phyloP scores from a whole-genome alignment of 164 flowering plant genomes.

The Saururus chinensis region DNA sequence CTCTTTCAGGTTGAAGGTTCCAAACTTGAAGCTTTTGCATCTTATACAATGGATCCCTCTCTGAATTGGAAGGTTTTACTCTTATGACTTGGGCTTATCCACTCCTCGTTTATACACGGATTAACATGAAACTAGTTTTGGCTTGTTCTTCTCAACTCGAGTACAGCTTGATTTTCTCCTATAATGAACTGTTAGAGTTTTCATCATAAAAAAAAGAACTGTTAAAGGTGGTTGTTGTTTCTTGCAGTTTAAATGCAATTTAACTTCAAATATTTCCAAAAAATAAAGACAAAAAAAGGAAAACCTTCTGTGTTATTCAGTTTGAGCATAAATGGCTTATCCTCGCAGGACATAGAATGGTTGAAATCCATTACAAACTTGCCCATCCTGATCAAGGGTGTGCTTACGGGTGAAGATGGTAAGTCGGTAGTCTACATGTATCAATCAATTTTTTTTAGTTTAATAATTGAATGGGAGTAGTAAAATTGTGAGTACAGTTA shows the following conservation, averaged over 20 bases:
- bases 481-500: slow-evolving; percentile 18
- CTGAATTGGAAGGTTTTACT: slow-evolving; percentile 56
- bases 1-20: slow-evolving; percentile 47
- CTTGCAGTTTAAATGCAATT: no score
- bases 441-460: slow-evolving; percentile 15
- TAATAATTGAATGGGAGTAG: slow-evolving; percentile 25
- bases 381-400: slow-evolving; percentile 76
- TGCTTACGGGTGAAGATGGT: slow-evolving; percentile 84
- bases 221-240: no score
- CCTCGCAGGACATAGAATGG: slow-evolving; percentile 67
- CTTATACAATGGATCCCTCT: slow-evolving; percentile 39
- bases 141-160: no score
- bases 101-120: neutral
- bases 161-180: no score
- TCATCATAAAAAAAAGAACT: no score
- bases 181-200: no score
- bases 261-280: no score
- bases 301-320: slow-evolving; percentile 48
- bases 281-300: no score
- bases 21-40: slow-evolving; percentile 42
- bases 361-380: slow-evolving; percentile 64
- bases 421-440: slow-evolving; percentile 4
- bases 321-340: neutral
- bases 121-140: no score
- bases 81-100: neutral